Percentiles rank a stretch among this genome's conserved stretches.
Conservation (phyloP, 768 basidiomycete species). For the Udeniomyces megalosporus region DNA sequence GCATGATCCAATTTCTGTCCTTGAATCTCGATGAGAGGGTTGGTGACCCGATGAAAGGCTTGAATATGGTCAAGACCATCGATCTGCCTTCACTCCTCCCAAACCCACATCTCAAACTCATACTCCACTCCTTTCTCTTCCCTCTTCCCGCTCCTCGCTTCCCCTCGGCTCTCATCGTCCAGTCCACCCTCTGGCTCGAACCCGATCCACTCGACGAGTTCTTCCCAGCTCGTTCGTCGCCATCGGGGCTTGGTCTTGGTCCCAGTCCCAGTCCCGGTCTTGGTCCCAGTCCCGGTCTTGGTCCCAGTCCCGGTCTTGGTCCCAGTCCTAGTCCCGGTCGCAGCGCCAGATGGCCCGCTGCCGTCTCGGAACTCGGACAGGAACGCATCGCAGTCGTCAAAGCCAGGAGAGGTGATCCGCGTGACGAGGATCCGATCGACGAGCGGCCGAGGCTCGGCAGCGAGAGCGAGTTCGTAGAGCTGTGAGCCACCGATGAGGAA, state of each 20-base stretch:
- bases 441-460: constrained; percentile 27
- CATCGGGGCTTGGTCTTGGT: neutral
- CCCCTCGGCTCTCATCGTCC: no score
- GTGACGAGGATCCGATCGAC: constrained; percentile 80
- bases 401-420: constrained; percentile 54
- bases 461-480: no score
- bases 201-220: neutral
- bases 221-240: constrained; percentile 5
- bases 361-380: constrained; percentile 51
- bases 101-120: constrained; percentile 90
- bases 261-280: no score
- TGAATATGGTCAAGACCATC: no score
- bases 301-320: no score
- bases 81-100: no score
- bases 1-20: no score
- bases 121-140: constrained; percentile 71
- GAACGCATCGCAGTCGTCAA: constrained; percentile 71
- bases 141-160: constrained; percentile 40
- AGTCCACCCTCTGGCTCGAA: constrained; percentile 46
- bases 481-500: no score
- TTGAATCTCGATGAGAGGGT: no score
- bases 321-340: no score
- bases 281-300: no score
- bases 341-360: constrained; percentile 16
- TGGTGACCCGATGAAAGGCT: no score